phyloP scores from a whole-genome alignment of 2,329 filamentous ascomycete species.

The Cytospora mali region DNA sequence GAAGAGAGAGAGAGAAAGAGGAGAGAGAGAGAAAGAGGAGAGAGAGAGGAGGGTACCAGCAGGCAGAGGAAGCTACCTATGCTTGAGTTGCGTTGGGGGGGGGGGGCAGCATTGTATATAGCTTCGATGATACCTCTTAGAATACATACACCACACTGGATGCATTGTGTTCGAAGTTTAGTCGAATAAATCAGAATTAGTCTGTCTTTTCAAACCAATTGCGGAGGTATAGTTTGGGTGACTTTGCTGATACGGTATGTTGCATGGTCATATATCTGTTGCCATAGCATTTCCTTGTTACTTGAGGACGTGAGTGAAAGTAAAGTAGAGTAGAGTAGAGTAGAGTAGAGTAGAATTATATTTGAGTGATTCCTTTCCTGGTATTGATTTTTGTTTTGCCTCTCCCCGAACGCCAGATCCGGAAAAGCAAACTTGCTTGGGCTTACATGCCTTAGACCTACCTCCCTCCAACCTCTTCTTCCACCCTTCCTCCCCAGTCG shows the following conservation, averaged over 20 bases:
- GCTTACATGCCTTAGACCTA: neutral
- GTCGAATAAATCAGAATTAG: neutral
- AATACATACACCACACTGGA: constrained; percentile 28
- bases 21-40: no score
- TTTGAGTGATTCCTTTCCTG: neutral
- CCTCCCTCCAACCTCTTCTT: neutral
- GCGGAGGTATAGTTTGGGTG: neutral
- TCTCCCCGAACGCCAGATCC: neutral
- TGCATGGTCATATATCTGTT: neutral
- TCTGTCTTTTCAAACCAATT: neutral
- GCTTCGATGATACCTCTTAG: constrained; percentile 33
- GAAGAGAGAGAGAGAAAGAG: neutral
- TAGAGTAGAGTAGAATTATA: neutral
- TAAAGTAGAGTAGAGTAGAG: neutral
- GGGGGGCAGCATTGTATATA: constrained; percentile 29
- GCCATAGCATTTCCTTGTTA: neutral
- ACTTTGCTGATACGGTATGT: neutral
- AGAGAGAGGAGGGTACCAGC: neutral
- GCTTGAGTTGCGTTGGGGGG: constrained; percentile 16
- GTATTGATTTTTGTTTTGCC: neutral
- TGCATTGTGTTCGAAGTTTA: constrained; percentile 20
- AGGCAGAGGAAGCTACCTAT: constrained; percentile 4
- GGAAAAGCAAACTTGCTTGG: neutral
- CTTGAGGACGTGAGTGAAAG: neutral
- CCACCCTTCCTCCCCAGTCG: neutral